These are phyloP conservation scores for Thelonectria blattea DNA, from an alignment of 2,329 filamentous ascomycete genomes.

Conservation along the genomic window DNA sequence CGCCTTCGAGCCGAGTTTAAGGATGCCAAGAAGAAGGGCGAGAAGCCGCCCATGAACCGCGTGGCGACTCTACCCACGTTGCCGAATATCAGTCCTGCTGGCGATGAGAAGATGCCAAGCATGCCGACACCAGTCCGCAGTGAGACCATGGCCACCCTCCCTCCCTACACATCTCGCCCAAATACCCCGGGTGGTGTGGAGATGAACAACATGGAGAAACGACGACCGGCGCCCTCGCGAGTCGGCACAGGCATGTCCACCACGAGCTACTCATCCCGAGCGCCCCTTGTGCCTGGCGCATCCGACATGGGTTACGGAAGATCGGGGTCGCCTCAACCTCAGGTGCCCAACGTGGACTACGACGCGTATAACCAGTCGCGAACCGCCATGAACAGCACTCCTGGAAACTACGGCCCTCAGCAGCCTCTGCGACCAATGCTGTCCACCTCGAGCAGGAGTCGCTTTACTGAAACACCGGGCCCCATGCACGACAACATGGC, in stretches of 20 bases:
- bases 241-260: constrained; percentile 62
- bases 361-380: constrained; percentile 40
- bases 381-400: constrained; percentile 46
- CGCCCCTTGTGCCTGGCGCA: constrained; percentile 65
- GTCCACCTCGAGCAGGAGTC: constrained; percentile 18
- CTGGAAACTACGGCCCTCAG: constrained; percentile 40
- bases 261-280: constrained; percentile 69
- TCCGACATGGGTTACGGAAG: constrained; percentile 63
- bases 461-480: constrained; percentile 41
- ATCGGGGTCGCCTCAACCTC: constrained; percentile 46
- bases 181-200: constrained; percentile 60
- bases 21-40: constrained; percentile 60
- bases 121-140: constrained; percentile 66
- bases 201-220: constrained; percentile 59
- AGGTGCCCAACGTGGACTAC: constrained; percentile 40
- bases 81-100: constrained; percentile 44
- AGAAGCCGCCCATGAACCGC: constrained; percentile 55
- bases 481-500: constrained; percentile 40
- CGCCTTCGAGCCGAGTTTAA: constrained; percentile 58
- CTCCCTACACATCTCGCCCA: constrained; percentile 66
- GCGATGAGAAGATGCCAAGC: constrained; percentile 57
- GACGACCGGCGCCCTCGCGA: constrained; percentile 54
- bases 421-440: constrained; percentile 27
- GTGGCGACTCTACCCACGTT: constrained; percentile 73
- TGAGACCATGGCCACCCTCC: constrained; percentile 67